A percentile compares a stretch with the other conserved stretches of the same genome.
Evolutionary conservation across 225 moss, liverwort and hornwort genomes (phyloP).

Genomic region (Bryum argenteum): DNA sequence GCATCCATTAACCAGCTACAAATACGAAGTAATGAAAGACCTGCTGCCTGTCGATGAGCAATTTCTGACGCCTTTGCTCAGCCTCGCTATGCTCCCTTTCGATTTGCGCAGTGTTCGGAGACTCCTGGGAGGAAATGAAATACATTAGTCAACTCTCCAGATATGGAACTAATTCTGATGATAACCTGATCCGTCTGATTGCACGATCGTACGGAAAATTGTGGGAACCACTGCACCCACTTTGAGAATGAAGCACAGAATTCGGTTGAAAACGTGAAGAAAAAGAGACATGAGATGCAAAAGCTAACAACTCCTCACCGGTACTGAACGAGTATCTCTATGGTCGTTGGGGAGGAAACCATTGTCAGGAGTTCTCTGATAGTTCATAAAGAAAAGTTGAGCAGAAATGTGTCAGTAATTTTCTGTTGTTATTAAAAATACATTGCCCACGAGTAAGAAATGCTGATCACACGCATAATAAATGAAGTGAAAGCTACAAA

Average conservation of each 20-base stretch:
- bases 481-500: neutral
- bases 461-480: neutral
- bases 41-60: conserved; percentile 88
- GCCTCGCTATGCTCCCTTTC: conserved; percentile 80
- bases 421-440: neutral
- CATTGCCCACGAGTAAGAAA: neutral
- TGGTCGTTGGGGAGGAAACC: conserved; percentile 70
- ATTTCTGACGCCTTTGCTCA: conserved; percentile 87
- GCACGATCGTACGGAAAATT: neutral
- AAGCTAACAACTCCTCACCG: conserved; percentile 55
- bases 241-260: conserved; percentile 10
- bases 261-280: no score
- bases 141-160: neutral
- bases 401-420: conserved; percentile 1
- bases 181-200: neutral
- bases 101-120: conserved; percentile 67
- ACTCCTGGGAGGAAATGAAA: conserved; percentile 40
- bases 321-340: conserved; percentile 48
- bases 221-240: neutral
- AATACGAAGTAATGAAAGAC: conserved; percentile 27
- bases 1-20: neutral
- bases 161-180: neutral
- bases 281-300: neutral
- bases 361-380: conserved; percentile 97
- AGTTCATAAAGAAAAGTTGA: neutral